Evolutionary conservation across 768 basidiomycete species (phyloP).

Genomic region (Sistotremastrum niveocremeum): DNA sequence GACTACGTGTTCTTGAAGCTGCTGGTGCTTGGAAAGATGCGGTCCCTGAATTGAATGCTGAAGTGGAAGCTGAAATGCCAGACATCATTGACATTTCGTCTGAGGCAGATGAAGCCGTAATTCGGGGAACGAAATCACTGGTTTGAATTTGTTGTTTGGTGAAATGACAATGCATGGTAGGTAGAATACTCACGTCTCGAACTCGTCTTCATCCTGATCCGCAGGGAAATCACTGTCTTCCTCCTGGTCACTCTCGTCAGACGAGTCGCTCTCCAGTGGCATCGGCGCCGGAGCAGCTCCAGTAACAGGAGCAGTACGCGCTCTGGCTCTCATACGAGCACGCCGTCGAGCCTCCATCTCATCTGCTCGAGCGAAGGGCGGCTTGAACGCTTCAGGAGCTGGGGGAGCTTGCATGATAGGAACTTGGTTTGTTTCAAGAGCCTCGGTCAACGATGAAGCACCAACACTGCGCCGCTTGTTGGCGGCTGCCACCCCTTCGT

Average conservation of each 20-base stretch:
- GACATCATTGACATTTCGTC: constrained; percentile 52
- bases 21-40: no score
- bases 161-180: not conserved
- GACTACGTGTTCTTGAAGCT: constrained; percentile 24
- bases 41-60: constrained; percentile 41
- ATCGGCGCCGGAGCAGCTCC: constrained; percentile 20
- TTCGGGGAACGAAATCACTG: no score
- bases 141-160: no score
- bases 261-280: constrained; percentile 15
- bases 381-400: constrained; percentile 49
- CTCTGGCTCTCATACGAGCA: constrained; percentile 51
- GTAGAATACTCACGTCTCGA: constrained; percentile 51
- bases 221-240: constrained; percentile 25
- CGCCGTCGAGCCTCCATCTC: constrained; percentile 72
- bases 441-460: not conserved
- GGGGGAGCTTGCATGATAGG: constrained; percentile 10
- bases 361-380: constrained; percentile 71
- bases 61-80: constrained; percentile 31
- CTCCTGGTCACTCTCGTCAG: constrained; percentile 31
- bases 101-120: constrained; percentile 36
- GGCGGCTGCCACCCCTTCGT: not conserved
- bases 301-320: constrained; percentile 21
- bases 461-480: constrained; percentile 3
- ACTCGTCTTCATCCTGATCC: constrained; percentile 46
- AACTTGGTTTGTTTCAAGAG: not conserved